Evolutionary conservation across 108 stramenopile genomes (phyloP).

Genomic region (Poteriospumella lacustris): DNA sequence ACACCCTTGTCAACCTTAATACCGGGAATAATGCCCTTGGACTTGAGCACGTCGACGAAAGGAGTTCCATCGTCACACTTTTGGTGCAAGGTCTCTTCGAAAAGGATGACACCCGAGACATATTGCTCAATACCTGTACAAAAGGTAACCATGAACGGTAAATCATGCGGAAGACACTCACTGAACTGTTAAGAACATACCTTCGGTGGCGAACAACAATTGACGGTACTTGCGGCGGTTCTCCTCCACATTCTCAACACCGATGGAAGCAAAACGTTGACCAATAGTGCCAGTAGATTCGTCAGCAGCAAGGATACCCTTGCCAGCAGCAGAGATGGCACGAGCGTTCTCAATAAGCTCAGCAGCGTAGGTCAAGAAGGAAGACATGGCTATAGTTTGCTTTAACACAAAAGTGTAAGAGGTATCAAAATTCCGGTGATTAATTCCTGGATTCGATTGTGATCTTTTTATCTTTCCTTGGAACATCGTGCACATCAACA

Average conservation of each 20-base stretch:
- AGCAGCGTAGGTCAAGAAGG: conserved; percentile 20
- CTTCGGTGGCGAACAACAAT: conserved; percentile 65
- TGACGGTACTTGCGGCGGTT: conserved; percentile 73
- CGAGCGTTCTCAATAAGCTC: conserved; percentile 32
- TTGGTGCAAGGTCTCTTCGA: conserved; percentile 81
- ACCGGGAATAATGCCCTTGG: conserved; percentile 74
- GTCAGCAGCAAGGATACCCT: conserved; percentile 45
- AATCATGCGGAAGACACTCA: not conserved
- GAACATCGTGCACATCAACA: too few relatives aligned
- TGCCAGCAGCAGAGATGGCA: conserved; percentile 43
- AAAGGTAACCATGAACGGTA: not conserved
- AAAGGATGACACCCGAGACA: conserved; percentile 77
- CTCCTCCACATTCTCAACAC: conserved; percentile 73
- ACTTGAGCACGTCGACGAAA: conserved; percentile 67
- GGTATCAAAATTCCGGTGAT: too few relatives aligned
- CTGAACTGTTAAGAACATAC: not conserved
- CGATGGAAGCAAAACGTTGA: conserved; percentile 65
- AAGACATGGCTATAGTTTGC: not conserved
- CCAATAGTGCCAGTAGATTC: conserved; percentile 49
- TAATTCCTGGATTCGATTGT: too few relatives aligned
- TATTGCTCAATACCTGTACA: conserved; percentile 61
- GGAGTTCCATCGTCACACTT: conserved; percentile 60
- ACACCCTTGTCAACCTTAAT: conserved; percentile 60
- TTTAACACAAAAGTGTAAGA: too few relatives aligned
- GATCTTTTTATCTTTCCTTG: too few relatives aligned